Conservation (phyloP, 768 basidiomycete species). For the Kwoniella sp. region DNA sequence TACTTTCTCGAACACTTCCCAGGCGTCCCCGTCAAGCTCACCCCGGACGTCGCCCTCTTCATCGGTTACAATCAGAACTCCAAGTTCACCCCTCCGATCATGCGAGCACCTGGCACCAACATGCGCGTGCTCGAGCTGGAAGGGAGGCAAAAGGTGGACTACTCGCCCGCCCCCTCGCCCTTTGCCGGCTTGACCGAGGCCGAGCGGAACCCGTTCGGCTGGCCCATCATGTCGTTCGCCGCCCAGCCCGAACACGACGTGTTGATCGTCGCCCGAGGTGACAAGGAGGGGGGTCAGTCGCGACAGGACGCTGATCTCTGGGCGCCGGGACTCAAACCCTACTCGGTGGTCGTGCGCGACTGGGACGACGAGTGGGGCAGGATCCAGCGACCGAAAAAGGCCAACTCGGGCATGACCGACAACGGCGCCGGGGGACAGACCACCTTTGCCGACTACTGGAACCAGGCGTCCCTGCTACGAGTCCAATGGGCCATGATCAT, state of each 20-base stretch:
- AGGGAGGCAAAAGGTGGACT: neutral
- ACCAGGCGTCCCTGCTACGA: slow-evolving; percentile 1
- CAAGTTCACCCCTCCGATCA: slow-evolving; percentile 6
- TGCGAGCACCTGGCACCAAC: slow-evolving; percentile 7
- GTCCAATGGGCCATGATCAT: slow-evolving; percentile 8
- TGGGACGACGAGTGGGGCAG: slow-evolving; percentile 6
- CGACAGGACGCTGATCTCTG: slow-evolving; percentile 2
- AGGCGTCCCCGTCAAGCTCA: slow-evolving; percentile 2
- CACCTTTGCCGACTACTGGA: slow-evolving; percentile 2
- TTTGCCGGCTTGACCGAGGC: neutral
- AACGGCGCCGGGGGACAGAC: neutral
- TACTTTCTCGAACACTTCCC: neutral
- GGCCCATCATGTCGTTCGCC: slow-evolving; percentile 2
- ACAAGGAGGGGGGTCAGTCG: slow-evolving; percentile 9
- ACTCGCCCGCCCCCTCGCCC: neutral
- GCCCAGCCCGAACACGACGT: slow-evolving; percentile 1
- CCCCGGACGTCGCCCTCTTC: slow-evolving; percentile 3
- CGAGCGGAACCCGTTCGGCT: slow-evolving; percentile 2
- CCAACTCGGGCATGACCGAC: slow-evolving; percentile 6
- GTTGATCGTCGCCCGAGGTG: slow-evolving; percentile 2
- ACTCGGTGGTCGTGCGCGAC: neutral
- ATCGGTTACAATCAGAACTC: slow-evolving; percentile 7
- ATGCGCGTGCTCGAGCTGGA: neutral
- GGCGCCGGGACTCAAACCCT: neutral
- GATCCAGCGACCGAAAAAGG: slow-evolving; percentile 5